Evolutionary conservation across 257 asterid species (phyloP).

Genomic region (Coffea eugenioides): DNA sequence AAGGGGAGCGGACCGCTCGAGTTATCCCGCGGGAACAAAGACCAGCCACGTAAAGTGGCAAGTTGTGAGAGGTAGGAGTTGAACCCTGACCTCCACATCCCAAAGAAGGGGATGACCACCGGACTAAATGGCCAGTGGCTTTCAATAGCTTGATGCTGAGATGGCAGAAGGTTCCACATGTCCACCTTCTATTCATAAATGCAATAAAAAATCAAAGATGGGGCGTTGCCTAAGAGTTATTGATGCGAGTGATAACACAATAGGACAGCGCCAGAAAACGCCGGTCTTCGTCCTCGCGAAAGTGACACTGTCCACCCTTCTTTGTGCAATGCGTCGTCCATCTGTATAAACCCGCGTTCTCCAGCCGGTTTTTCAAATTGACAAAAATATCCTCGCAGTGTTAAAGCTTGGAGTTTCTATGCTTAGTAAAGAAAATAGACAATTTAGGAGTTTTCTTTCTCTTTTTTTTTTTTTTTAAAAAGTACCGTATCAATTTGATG

Average conservation of each 20-base stretch:
- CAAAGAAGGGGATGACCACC: too few relatives aligned
- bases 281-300: neutral
- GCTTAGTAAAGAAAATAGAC: neutral
- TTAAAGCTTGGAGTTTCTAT: neutral
- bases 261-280: neutral
- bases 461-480: too few relatives aligned
- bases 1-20: too few relatives aligned
- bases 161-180: neutral
- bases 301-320: neutral
- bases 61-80: too few relatives aligned
- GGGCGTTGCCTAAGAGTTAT: neutral
- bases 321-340: neutral
- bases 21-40: too few relatives aligned
- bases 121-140: too few relatives aligned
- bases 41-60: too few relatives aligned
- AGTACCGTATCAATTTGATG: too few relatives aligned
- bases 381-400: neutral
- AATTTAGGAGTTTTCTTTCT: neutral
- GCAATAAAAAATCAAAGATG: neutral
- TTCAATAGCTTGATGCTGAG: too few relatives aligned
- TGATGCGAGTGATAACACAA: neutral
- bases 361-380: neutral
- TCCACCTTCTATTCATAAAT: neutral
- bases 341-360: constrained; percentile 7
- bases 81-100: too few relatives aligned